phyloP scores from a whole-genome alignment of 1,284 basidiomycete genomes.

The Anthracocystis panici-leucophaei region DNA sequence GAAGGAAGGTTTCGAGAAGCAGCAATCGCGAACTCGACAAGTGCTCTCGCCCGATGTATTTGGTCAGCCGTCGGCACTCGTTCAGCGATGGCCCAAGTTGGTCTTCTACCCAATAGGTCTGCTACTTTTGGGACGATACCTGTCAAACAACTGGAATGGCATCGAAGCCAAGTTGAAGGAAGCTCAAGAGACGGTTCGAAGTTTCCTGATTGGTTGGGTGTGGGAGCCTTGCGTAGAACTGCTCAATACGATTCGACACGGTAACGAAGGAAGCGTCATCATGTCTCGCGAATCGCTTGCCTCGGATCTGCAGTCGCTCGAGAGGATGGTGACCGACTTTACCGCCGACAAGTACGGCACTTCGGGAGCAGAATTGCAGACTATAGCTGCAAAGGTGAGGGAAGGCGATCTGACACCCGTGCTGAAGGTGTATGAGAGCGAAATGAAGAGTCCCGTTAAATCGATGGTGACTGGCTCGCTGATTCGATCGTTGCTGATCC shows the following conservation, averaged over 20 bases:
- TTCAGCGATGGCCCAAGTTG: conserved; percentile 60
- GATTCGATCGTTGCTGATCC: conserved; percentile 87
- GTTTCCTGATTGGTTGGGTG: conserved; percentile 87
- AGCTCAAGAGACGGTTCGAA: conserved; percentile 77
- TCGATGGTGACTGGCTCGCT: conserved; percentile 85
- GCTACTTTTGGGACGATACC: conserved; percentile 35
- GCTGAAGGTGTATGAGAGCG: conserved; percentile 88
- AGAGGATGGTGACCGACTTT: conserved; percentile 90
- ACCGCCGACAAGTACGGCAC: conserved; percentile 83
- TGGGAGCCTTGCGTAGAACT: conserved; percentile 87
- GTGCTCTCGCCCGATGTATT: conserved; percentile 40
- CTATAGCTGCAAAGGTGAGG: conserved; percentile 77
- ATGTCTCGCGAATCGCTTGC: conserved; percentile 81
- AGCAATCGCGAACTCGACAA: conserved; percentile 23
- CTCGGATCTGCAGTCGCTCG: conserved; percentile 86
- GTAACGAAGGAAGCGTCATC: conserved; percentile 77
- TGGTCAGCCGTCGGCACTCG: conserved; percentile 48
- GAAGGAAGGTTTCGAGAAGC: conserved; percentile 39
- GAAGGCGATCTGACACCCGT: conserved; percentile 89
- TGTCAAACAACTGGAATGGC: conserved; percentile 56
- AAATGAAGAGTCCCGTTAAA: conserved; percentile 85
- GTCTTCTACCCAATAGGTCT: conserved; percentile 56
- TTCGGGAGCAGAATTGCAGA: conserved; percentile 74
- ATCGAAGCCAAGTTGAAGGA: conserved; percentile 73
- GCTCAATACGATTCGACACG: conserved; percentile 83